Base-by-base conservation (phyloP, 2,329 filamentous ascomycete genomes). In the Gaeumannomyces sp. region DNA sequence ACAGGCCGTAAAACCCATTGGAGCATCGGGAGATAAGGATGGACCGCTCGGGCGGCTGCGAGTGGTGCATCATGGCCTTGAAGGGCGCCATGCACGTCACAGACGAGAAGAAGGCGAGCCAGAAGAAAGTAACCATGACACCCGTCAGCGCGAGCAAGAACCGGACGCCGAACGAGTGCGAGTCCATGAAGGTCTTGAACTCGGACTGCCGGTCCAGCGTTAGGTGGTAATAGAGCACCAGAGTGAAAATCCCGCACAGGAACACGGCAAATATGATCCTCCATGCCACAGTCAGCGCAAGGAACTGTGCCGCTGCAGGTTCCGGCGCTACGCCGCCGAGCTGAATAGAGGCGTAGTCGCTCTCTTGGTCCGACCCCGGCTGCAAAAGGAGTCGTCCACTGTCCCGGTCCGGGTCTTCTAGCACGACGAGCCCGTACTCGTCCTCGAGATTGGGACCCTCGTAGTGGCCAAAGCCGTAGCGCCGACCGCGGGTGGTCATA, bases 1-100 rank as follows among this genome's bases (percentile, higher is more conserved):
- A 73, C 66, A 84, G 66, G 0, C 79, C 81, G 0, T 76, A 78
- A 53, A 83, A 79, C 3, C 77, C 76, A 64, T 83, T 81, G 0
- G 78, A 75, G 6, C 63, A 61, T 0, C 77, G 75, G 1, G 76
- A 76, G 22, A 80, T 69, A 10, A 80, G 71, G 22, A 81, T 76
- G 6, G 77, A 77, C 16, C 75, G 73, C 28, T 71, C 70, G 11
- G 76, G 72, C 1, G 72, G 70, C 66, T 75, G 75, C 58, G 76
- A 73, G 4, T 70, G 73, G 2, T 69, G 60, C 2, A 72, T 69
- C 68, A 83, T 77, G 58, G 78, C 72, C 28, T 76, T 74, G 61
- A 64, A 65, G 25, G 60, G 64, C 29, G 35, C n/a, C 19, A 33
- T 53, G 29, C 38, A 29, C 3, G 35, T 70, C 72, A 69, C 69